Evolutionary conservation across 805 yeast genomes (phyloP).

Genomic region (Zygotorulaspora chibaensis): DNA sequence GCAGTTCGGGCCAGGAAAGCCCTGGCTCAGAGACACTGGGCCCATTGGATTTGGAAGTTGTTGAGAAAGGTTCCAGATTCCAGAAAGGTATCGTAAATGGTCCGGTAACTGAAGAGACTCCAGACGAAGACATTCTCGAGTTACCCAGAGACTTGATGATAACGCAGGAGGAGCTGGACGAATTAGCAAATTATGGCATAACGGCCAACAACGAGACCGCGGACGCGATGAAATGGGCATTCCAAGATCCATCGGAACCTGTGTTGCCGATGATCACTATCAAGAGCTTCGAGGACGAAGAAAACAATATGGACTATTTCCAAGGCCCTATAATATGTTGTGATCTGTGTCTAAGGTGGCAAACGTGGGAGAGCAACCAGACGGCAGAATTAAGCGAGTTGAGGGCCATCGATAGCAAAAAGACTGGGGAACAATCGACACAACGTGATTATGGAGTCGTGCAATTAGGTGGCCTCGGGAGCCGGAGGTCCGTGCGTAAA

Average conservation of each 20-base stretch:
- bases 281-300: conserved; percentile 11
- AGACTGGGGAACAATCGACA: conserved; percentile 3
- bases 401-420: neutral
- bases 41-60: conserved; percentile 7
- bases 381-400: conserved; percentile 1
- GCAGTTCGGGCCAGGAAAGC: neutral
- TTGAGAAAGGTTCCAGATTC: conserved; percentile 8
- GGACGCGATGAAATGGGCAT: conserved; percentile 30
- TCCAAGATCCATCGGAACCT: conserved; percentile 27
- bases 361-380: conserved; percentile 29
- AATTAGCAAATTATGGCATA: conserved; percentile 21
- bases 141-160: conserved; percentile 30
- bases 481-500: conserved; percentile 23
- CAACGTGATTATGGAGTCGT: conserved; percentile 23
- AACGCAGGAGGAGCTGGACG: conserved; percentile 23
- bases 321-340: conserved; percentile 30
- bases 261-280: conserved; percentile 2
- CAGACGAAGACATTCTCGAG: conserved; percentile 15
- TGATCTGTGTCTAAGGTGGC: conserved; percentile 34
- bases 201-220: conserved; percentile 15
- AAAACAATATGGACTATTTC: conserved; percentile 7
- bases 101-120: neutral
- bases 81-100: neutral
- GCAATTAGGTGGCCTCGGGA: conserved; percentile 16
- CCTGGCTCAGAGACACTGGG: conserved; percentile 4